phyloP scores from a whole-genome alignment of 202 grass and related monocot species.

The Sporobolus alterniflorus region DNA sequence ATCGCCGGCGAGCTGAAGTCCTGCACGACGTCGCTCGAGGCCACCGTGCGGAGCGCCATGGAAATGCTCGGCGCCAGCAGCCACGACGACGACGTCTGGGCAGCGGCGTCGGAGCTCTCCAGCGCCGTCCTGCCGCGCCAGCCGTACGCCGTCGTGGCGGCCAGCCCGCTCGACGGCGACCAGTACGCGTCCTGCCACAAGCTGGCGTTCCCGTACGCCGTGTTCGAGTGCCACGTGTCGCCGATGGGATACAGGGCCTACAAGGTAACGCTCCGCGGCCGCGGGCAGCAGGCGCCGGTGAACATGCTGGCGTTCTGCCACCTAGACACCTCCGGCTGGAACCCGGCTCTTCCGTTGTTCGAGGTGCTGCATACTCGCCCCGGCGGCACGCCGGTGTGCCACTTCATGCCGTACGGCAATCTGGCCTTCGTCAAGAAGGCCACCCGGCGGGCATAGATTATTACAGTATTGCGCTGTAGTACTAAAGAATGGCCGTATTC shows the following conservation, averaged over 20 bases:
- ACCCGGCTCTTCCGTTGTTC: background rate
- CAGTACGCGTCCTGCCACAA: background rate
- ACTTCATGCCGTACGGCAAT: constrained; percentile 15
- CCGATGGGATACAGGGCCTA: background rate
- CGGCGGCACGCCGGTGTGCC: background rate
- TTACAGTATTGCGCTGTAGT: no score
- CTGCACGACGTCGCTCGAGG: background rate
- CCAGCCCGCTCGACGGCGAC: background rate
- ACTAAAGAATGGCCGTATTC: background rate
- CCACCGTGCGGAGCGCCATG: background rate
- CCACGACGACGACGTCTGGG: background rate
- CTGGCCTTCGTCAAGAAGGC: constrained; percentile 33
- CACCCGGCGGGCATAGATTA: no score
- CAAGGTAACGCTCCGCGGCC: background rate
- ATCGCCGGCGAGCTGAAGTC: background rate
- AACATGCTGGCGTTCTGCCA: constrained; percentile 37
- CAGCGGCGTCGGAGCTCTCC: background rate
- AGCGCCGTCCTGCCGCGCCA: background rate
- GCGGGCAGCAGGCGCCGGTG: no score
- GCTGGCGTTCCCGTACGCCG: background rate
- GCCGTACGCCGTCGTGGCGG: background rate
- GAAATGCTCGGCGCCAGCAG: background rate
- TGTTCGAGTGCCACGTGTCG: background rate
- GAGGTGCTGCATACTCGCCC: background rate
- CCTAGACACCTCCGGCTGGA: constrained; percentile 45